These are phyloP conservation scores for Arthrobotrys pseudoclavata DNA, from an alignment of 2,329 filamentous ascomycete species.

Conservation along the genomic window DNA sequence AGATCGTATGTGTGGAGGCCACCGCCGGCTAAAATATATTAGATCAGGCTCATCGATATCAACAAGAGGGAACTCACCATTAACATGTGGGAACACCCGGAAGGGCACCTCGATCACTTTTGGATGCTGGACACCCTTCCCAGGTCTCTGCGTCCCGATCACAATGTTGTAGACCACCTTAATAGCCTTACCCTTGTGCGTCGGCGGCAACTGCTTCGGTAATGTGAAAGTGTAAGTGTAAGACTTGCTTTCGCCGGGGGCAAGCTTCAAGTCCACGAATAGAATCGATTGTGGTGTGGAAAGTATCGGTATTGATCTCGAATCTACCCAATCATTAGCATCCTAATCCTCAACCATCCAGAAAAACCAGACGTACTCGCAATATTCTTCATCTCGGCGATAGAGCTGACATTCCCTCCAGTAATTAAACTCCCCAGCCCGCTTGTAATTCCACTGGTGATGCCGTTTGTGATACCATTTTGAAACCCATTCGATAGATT, in stretches of 20 bases:
- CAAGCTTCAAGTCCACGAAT: conserved; percentile 90
- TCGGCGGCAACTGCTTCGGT: conserved; percentile 89
- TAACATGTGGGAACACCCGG: conserved; percentile 91
- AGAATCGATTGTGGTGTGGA: conserved; percentile 95
- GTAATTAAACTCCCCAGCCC: conserved; percentile 91
- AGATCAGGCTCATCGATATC: conserved; percentile 48
- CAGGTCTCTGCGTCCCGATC: conserved; percentile 89
- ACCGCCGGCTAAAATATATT: conserved; percentile 62
- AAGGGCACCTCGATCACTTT: conserved; percentile 94
- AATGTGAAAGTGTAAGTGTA: conserved; percentile 90
- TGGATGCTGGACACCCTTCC: conserved; percentile 83
- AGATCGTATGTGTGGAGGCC: conserved; percentile 78
- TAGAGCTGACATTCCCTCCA: conserved; percentile 86
- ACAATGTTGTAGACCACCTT: conserved; percentile 93
- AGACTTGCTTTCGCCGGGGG: conserved; percentile 86
- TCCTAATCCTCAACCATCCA: background rate
- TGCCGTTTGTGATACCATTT: conserved; percentile 63
- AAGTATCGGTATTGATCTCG: conserved; percentile 89
- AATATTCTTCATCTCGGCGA: conserved; percentile 93
- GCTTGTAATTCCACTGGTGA: conserved; percentile 76
- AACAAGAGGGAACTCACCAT: conserved; percentile 69
- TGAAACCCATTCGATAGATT: conserved; percentile 66
- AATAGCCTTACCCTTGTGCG: conserved; percentile 89
- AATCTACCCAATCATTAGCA: conserved; percentile 65
- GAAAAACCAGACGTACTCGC: conserved; percentile 70